Base-by-base conservation (phyloP, 495 filamentous ascomycete genomes). In the Aspergillus coremiiformis region DNA sequence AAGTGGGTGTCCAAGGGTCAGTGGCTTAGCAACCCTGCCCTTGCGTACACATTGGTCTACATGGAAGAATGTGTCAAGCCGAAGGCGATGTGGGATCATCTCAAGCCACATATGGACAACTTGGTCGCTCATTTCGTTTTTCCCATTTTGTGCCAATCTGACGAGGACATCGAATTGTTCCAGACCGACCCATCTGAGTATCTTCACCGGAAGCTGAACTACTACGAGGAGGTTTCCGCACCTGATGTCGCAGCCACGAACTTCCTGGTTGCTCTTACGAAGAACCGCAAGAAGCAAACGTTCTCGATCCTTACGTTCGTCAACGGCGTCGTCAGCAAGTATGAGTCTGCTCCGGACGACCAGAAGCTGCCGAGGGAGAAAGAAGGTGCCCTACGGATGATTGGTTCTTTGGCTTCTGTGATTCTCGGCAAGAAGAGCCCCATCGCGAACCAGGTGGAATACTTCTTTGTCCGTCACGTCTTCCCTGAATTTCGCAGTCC, bases 371-470 rank as follows among this genome's bases (percentile, higher is more conserved):
- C 95, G 44, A 78, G 95, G 32, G 89, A 92, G 59, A 98, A 98
- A 76, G 93, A 98, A 69, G 93, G 93, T 57, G 93, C 93, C 20
- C 67, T 98, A 52, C 78, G 94, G 42, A 98, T 98, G 93, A 96
- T 98, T 58, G 94, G 92, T 5, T 97, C 93, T 1, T 69, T 98
- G 41, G 84, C 93, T 1, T 86, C 88, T 11, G 92, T 98, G 20
- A 95, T 98, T 42, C 78, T 98, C 27, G 90, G 89, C 45, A 98
- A 97, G 77, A 96, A 95, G 76, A 95, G 90, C 65, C 93, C 93
- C 10, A 95, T 98, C 58, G 93, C 93, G 32, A 85, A 94, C 58
- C 89, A 96, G 71, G 92, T 96, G n/a, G 93, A 98, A 70, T 96
- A 93, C 63, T 98, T 98, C 78, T 87, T 98, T 54, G 90, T 97